A percentile compares a stretch with the other conserved stretches of the same genome.
phyloP scores from a whole-genome alignment of 345 rosid species.

The Populus nigra region DNA sequence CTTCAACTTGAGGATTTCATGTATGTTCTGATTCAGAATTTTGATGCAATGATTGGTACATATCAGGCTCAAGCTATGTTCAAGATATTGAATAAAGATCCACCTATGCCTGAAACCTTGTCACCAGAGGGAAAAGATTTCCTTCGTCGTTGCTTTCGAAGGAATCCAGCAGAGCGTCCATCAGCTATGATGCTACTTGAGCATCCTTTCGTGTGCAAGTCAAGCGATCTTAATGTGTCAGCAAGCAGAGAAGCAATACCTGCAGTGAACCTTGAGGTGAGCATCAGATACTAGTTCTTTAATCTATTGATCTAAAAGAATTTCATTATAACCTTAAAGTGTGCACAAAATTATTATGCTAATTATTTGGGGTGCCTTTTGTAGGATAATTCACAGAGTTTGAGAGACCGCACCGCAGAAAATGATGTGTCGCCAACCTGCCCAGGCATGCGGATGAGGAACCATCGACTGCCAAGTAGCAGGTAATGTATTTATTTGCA shows the following conservation, averaged over 20 bases:
- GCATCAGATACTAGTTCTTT: not conserved
- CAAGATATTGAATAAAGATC: constrained; percentile 50
- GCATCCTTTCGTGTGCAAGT: constrained; percentile 54
- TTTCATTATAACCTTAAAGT: not conserved
- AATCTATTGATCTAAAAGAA: not conserved
- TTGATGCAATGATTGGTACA: constrained; percentile 3
- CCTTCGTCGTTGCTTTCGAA: constrained; percentile 51
- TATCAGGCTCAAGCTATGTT: constrained; percentile 67
- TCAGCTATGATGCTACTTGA: constrained; percentile 48
- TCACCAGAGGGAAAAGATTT: constrained; percentile 63
- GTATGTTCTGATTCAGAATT: not conserved
- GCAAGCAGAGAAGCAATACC: constrained; percentile 21
- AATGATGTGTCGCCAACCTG: constrained; percentile 16
- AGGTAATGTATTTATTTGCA: constrained; percentile 14
- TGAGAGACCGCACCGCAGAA: constrained; percentile 12
- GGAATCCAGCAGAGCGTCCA: constrained; percentile 61
- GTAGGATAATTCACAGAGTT: constrained; percentile 37
- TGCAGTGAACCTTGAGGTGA: constrained; percentile 25
- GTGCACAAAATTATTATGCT: not conserved
- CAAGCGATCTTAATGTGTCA: constrained; percentile 29
- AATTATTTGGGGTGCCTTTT: not conserved
- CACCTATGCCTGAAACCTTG: constrained; percentile 54
- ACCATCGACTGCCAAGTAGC: constrained; percentile 14
- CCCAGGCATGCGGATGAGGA: constrained; percentile 5
- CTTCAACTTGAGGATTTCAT: not conserved